These are phyloP conservation scores for Byssoonygena ceratinophila DNA, from an alignment of 2,329 filamentous ascomycete genomes.

Conservation along the genomic window DNA sequence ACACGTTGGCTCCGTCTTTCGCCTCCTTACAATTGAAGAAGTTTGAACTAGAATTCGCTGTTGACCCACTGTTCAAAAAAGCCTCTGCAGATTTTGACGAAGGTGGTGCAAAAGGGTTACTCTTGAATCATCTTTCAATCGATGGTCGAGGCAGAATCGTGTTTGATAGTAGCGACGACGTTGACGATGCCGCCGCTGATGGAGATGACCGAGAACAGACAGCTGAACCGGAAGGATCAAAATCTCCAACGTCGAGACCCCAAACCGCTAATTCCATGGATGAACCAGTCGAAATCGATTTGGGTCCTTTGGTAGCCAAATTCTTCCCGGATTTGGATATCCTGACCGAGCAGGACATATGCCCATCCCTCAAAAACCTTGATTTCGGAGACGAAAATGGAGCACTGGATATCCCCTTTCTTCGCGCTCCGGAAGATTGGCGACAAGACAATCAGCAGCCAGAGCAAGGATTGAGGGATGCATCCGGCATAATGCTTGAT, in stretches of 20 bases:
- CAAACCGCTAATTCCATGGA: conserved; percentile 30
- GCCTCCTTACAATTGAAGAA: conserved; percentile 86
- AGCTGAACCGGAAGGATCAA: conserved; percentile 37
- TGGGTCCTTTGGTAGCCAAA: conserved; percentile 59
- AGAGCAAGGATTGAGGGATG: conserved; percentile 48
- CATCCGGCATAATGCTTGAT: conserved; percentile 73
- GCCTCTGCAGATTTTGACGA: conserved; percentile 97
- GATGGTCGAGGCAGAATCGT: conserved; percentile 86
- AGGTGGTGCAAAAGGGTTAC: conserved; percentile 85
- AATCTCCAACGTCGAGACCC: conserved; percentile 24
- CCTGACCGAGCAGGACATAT: conserved; percentile 81
- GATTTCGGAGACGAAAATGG: conserved; percentile 79
- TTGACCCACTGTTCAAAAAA: conserved; percentile 98
- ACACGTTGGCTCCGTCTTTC: conserved; percentile 85
- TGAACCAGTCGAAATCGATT: conserved; percentile 64
- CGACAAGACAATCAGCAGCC: conserved; percentile 53
- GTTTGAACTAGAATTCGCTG: conserved; percentile 90
- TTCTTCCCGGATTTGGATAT: conserved; percentile 75
- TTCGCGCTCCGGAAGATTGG: conserved; percentile 84
- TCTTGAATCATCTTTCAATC: conserved; percentile 94
- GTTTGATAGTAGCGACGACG: conserved; percentile 94
- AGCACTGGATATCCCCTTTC: conserved; percentile 78
- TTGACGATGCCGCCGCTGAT: conserved; percentile 42
- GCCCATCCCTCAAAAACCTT: conserved; percentile 87
- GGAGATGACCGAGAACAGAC: conserved; percentile 28